A percentile compares a stretch with the other conserved stretches of the same genome.
phyloP scores from a whole-genome alignment of 148 eudicot genomes.

The Rheum nobile region DNA sequence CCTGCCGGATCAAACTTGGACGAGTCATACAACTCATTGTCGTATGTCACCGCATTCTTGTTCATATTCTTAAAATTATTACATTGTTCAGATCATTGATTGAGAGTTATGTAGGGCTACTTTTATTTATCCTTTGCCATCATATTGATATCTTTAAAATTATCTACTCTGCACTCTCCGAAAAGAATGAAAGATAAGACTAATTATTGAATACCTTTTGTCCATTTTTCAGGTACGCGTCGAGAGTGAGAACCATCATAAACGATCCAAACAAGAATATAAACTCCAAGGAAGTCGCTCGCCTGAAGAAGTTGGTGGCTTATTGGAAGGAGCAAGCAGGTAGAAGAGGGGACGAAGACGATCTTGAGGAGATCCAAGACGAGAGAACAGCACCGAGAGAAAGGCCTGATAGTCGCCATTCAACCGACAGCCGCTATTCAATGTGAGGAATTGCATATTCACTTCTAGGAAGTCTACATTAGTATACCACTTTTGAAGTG shows the following conservation, averaged over 20 bases:
- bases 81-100: too few species aligned
- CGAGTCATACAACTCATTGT: constrained; percentile 82
- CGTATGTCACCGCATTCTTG: constrained; percentile 35
- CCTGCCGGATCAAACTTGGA: constrained; percentile 95
- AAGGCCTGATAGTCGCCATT: constrained; percentile 56
- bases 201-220: background rate
- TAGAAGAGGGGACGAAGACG: constrained; percentile 79
- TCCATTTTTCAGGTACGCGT: constrained; percentile 56
- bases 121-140: too few species aligned
- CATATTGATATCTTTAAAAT: too few species aligned
- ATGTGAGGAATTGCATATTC: background rate
- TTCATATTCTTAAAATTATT: background rate
- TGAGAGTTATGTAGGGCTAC: too few species aligned
- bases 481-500: constrained; percentile 3
- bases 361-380: constrained; percentile 89
- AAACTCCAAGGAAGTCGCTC: constrained; percentile 88
- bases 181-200: too few species aligned
- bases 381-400: constrained; percentile 46
- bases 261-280: constrained; percentile 94
- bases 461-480: background rate
- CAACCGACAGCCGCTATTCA: constrained; percentile 18
- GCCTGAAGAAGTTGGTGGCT: constrained; percentile 65
- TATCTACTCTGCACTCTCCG: too few species aligned
- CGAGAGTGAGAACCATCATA: constrained; percentile 86
- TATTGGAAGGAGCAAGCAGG: constrained; percentile 98